These are phyloP conservation scores for Exophiala lecanii-corni DNA, from an alignment of 2,329 filamentous ascomycete species.

Conservation along the genomic window DNA sequence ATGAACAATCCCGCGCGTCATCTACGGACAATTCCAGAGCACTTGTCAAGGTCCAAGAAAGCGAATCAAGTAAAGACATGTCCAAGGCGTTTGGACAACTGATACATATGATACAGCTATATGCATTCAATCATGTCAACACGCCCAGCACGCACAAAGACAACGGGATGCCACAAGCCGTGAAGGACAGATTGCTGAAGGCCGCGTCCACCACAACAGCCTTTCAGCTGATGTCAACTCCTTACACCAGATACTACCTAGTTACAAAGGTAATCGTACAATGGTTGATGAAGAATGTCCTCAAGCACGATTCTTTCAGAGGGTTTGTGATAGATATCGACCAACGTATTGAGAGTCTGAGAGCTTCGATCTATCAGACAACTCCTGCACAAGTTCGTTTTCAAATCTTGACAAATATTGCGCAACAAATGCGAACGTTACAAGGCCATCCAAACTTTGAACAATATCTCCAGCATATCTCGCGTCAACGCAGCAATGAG, in stretches of 20 bases:
- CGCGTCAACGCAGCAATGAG: constrained; percentile 12
- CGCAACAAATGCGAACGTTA: constrained; percentile 11
- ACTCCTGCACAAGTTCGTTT: constrained; percentile 20
- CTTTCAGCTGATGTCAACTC: constrained; percentile 18
- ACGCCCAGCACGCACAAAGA: constrained; percentile 21
- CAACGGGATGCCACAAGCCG: constrained; percentile 11
- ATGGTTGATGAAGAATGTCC: constrained; percentile 16
- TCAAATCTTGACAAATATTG: constrained; percentile 19
- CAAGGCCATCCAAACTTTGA: constrained; percentile 11
- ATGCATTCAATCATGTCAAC: constrained; percentile 20
- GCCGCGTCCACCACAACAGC: constrained; percentile 17
- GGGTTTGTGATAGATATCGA: constrained; percentile 19
- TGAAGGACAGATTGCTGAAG: constrained; percentile 21
- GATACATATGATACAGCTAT: constrained; percentile 14
- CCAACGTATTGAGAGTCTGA: constrained; percentile 7
- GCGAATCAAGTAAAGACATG: neutral
- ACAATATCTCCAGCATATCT: constrained; percentile 9
- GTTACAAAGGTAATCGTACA: constrained; percentile 22
- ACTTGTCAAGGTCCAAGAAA: neutral
- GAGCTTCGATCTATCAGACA: constrained; percentile 18
- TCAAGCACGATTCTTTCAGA: constrained; percentile 17
- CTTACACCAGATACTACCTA: constrained; percentile 20
- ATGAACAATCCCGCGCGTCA: neutral
- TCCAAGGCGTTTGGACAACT: constrained; percentile 7
- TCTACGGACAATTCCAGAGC: neutral